Evolutionary conservation across 2,329 filamentous ascomycete genomes (phyloP), one percentile per base, ranked within the genome.

Genomic region (Aspergillus pseudoglaucus): DNA sequence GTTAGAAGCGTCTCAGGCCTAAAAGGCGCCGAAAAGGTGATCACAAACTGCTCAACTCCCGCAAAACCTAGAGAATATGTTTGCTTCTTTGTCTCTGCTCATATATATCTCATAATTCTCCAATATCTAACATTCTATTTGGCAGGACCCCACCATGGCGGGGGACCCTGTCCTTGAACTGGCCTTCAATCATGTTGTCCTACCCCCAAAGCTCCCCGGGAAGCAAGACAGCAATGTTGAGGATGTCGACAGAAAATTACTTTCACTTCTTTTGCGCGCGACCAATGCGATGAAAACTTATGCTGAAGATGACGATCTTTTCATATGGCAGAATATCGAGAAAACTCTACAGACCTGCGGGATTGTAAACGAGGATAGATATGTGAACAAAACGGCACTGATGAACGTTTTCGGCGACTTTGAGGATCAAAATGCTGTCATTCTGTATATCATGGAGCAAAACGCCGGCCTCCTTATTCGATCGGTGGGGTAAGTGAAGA

Each of bases 401-500:
- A 33, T 63, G 1, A 47, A 46, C 1, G 59, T 55, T 25, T 58
- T 75, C 17, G 47, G 50, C 12, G 50, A 49, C 17, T 45, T 73
- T 12, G 38, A 59, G 22, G n/a, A 27, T n/a, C 52, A 58, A 7
- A 47, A 65, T 23, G 54, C 67, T 18, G 53, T 79, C 4, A 64
- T 78, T 4, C 46, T 78, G 0, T 65, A 76, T 42, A 50, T 78
- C n/a, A 55, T 59, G 0, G 67, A 74, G 47, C 76, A 79, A 51
- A 79, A 80, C 56, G 70, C 73, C 1, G 75, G 64, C 8, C 45
- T 79, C 3, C 53, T 78, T 1, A 60, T 79, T 23, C 66, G 67
- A 42, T 53, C 61, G 6, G 27, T 41, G 15, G 44, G 42, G 47
- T 54, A 48, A 45, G 51, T 49, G 14, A 8, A 38, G 35, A 9